These are phyloP conservation scores for Pseudozyma thailandica DNA, from an alignment of 1,284 basidiomycete genomes.

Conservation along the genomic window DNA sequence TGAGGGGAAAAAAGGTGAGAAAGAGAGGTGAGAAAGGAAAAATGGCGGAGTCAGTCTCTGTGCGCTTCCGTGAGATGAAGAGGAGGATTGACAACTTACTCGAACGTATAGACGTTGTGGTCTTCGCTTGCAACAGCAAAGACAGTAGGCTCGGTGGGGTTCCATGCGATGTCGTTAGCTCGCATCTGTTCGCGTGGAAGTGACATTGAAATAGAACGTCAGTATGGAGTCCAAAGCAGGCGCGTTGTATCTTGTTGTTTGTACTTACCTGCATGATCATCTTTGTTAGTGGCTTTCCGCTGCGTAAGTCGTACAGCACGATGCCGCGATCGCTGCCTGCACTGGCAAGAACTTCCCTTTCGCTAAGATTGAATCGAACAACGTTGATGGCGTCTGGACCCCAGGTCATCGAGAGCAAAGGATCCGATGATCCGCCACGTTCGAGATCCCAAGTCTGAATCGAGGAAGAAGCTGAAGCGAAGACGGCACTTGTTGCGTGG, in stretches of 20 bases:
- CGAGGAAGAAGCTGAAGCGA: slow-evolving; percentile 90
- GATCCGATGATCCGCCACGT: slow-evolving; percentile 76
- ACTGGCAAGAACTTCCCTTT: slow-evolving; percentile 90
- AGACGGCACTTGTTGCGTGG: slow-evolving; percentile 84
- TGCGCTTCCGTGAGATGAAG: not conserved
- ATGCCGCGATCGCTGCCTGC: slow-evolving; percentile 94
- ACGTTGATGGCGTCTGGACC: slow-evolving; percentile 83
- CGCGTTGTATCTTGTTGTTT: not conserved
- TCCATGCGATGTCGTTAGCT: slow-evolving; percentile 90
- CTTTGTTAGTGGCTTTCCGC: slow-evolving; percentile 90
- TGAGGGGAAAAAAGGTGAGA: not conserved
- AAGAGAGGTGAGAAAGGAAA: not conserved
- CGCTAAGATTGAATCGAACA: slow-evolving; percentile 91
- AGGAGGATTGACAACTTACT: slow-evolving; percentile 67
- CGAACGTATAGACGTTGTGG: slow-evolving; percentile 98
- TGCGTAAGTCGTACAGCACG: slow-evolving; percentile 93
- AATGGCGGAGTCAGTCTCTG: not conserved
- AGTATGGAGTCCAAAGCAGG: not conserved
- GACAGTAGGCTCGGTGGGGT: slow-evolving; percentile 90
- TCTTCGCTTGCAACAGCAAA: slow-evolving; percentile 95
- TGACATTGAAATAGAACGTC: not conserved
- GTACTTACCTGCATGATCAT: slow-evolving; percentile 83
- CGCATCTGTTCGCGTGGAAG: slow-evolving; percentile 65
- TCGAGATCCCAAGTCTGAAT: slow-evolving; percentile 99
- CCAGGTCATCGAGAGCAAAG: slow-evolving; percentile 63